Base-by-base conservation (phyloP, 2,329 filamentous ascomycete genomes). In the Passalora sequoiae region DNA sequence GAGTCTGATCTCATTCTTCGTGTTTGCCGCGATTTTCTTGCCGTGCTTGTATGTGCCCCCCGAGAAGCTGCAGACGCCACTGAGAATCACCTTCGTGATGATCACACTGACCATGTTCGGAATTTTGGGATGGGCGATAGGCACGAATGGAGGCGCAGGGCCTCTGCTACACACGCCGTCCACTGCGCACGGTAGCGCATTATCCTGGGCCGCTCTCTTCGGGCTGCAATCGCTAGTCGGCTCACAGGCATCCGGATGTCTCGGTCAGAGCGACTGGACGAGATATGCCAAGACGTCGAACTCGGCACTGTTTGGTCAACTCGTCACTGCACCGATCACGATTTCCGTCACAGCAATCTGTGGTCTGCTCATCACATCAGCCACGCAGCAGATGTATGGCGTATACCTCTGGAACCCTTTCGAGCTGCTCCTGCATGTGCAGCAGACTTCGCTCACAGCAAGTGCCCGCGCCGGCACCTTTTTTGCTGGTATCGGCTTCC, bases 321-420 rank as follows among this genome's bases (percentile, higher is more conserved):
- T 48, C 3, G 25, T 78, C 25, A 60, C 60, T 10, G 65, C 59
- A 13, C 66, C 67, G 4, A 41, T 53, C 16, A 31, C 25, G 7
- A 48, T 53, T 13, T 38, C 31, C 17, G 25, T 50, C 13, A 48
- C 44, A 10, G 44, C 48, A 19, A 31, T 49, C 22, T 49, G 45
- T 19, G 48, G 48, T 2, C 61, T 69, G 15, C 53, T 60, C 6
- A 47, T 54, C 16, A 57, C 58, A 4, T 54, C 51, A 5, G 54
- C 57, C 6, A 46, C 54, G 1, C 33, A 40, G 4, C 47, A 55
- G 7, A 48, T 54, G 4, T 60, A 58, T 22, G 56, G 51, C 32
- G 40, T 38, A 16, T 39, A 53, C 24, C 40, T 51, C 24, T 60
- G 58, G 56, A 58, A 60, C 29, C 58, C 57, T 2, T 48, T 58